Evolutionary conservation across 306 rosid genomes (phyloP), one percentile per base, ranked within the genome.

Genomic region (Rubus idaeus): DNA sequence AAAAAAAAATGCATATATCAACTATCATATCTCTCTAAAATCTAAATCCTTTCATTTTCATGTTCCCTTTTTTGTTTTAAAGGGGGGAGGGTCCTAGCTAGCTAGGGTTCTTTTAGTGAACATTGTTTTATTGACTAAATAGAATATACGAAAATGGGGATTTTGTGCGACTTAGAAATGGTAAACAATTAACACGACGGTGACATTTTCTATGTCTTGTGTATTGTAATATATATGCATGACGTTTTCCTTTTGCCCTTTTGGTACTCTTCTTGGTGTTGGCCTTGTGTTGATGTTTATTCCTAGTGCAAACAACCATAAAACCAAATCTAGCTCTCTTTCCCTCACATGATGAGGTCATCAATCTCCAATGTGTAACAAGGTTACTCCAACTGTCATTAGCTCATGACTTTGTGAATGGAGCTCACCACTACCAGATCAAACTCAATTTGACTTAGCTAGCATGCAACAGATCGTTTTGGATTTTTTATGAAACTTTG

Each of bases 361-460:
- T 55, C 52, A 12, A 1, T 18, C 66, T 26, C 68, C 6, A 44
- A 8, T 2, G 47, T 9, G 50, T 30, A 30, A 16, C 73, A 53
- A 44, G 20, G 53, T 37, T 46, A 26, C 75, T 73, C 79, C 75
- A 74, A 44, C 66, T 79, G 79, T 74, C 79, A 56, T 68, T 46
- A 56, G 60, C 53, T 26, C 49, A 42, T 62, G 68, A 64, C 44
- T 65, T 42, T 73, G 5, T 55, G 67, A 57, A 13, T 57, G 51
- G 56, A 55, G 20, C 40, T 8, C 21, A 0, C 0, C 14, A 20
- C 50, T 42, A 37, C 12, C 75, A 9, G 49, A 0, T 52, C 18
- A 18, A 39, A 35, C 18, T 71, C 35, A 30, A 30, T 30, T 52
- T 71, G 18, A 71, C n/a, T 30, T 39, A 47, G 44, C 8, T 5